Base-by-base conservation (phyloP, 441 rosid genomes). In the Erodium chrysanthum region DNA sequence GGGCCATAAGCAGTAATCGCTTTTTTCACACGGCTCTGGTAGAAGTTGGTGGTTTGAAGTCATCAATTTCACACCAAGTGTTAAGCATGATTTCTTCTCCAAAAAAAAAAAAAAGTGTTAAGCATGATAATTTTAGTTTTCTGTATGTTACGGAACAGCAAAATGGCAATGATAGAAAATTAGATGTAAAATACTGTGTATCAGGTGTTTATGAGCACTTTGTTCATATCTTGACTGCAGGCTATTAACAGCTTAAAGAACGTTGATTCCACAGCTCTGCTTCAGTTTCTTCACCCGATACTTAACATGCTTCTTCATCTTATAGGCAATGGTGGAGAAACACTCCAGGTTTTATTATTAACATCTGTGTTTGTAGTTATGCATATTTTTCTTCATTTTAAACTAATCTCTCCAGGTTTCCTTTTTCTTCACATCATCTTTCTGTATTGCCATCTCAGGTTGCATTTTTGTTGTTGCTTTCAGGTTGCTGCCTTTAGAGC, bases 401-500 rank as follows among this genome's bases (percentile, higher is more conserved):
- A 68, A 12, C 68, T 72, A 9, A 37, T 58, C 7, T 58, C 23
- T 54, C 0, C 17, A 46, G 1, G 46, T 40, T 11, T 11, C 11
- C 8, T 35, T 35, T 35, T 35, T 35, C 42, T 37, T 37, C 37
- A 33, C 7, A 8, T 33, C 8, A 33, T 37, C 42, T 37, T 37
- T 37, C 42, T 37, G 42, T 6, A 37, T 37, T 9, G 42, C 42
- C 42, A 9, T 37, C 42, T 37, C 42, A 37, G 42, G 42, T 37
- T 37, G 11, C 42, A 33, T 33, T 37, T 37, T 37, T 37, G 11
- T 8, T 37, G 27, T 72, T 74, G 77, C 71, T 27, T 80, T 79
- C 84, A 95, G 99, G 99, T 95, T 65, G 99, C 99, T 73, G 99
- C 99, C 72, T 95, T 95, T 78, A 87, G 99, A 81, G 99, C 98